These are phyloP conservation scores for Petunia axillaris DNA, from an alignment of 257 asterid genomes.

Conservation along the genomic window DNA sequence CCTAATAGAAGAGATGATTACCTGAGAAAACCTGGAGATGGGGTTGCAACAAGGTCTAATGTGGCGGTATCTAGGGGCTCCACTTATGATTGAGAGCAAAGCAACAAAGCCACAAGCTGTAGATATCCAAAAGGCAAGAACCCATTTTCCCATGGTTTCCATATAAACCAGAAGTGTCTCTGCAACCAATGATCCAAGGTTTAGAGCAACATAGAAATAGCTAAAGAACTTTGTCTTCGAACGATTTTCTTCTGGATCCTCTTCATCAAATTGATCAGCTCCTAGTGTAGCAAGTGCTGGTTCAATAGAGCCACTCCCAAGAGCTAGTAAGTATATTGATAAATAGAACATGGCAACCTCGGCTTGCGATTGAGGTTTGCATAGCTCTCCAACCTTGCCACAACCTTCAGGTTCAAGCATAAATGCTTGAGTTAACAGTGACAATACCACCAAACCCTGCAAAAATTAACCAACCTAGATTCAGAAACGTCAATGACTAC, in stretches of 20 bases:
- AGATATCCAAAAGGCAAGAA: conserved; percentile 80
- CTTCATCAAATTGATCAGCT: conserved; percentile 86
- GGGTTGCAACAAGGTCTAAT: conserved; percentile 70
- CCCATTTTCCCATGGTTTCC: conserved; percentile 72
- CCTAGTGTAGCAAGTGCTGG: conserved; percentile 85
- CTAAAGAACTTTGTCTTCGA: conserved; percentile 67
- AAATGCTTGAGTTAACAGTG: conserved; percentile 65
- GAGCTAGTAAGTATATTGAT: conserved; percentile 67
- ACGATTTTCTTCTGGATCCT: conserved; percentile 59
- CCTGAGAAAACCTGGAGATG: conserved; percentile 64
- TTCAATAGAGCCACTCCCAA: conserved; percentile 89
- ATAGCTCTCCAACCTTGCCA: conserved; percentile 54
- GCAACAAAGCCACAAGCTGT: conserved; percentile 70
- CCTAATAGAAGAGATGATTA: conserved; percentile 65
- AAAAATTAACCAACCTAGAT: background rate
- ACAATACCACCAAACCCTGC: conserved; percentile 69
- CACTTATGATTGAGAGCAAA: conserved; percentile 50
- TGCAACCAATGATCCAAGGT: conserved; percentile 74
- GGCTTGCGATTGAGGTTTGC: conserved; percentile 52
- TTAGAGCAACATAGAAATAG: conserved; percentile 75
- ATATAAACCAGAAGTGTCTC: conserved; percentile 72
- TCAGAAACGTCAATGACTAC: conserved; percentile 5
- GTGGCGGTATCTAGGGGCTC: conserved; percentile 61
- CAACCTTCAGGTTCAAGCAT: conserved; percentile 80
- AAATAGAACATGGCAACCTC: conserved; percentile 65